Percentiles rank a stretch among this genome's conserved stretches.
These are phyloP conservation scores for Trametes punicea DNA, from an alignment of 768 basidiomycete species.

Conservation along the genomic window DNA sequence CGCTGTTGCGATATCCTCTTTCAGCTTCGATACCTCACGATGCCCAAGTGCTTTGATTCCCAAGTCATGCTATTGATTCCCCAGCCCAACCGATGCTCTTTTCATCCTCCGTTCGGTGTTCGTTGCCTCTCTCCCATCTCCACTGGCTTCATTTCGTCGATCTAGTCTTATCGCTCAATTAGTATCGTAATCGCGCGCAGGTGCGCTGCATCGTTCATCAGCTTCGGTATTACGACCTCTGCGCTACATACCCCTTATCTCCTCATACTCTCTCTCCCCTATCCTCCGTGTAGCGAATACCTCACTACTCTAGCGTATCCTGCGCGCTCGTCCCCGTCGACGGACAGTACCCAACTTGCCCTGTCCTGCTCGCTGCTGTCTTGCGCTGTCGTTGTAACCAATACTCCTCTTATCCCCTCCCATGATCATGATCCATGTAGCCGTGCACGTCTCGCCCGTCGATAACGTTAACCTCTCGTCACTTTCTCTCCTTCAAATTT, in stretches of 20 bases:
- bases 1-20: conserved; percentile 6
- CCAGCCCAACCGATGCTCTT: background rate
- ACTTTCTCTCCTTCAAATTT: background rate
- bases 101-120: background rate
- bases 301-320: conserved; percentile 5
- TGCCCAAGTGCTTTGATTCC: background rate
- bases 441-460: conserved; percentile 16
- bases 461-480: background rate
- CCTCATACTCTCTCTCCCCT: background rate
- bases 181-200: conserved; percentile 17
- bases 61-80: background rate
- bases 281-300: conserved; percentile 10
- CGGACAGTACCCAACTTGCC: conserved; percentile 15
- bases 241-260: background rate
- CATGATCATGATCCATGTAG: conserved; percentile 23
- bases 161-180: conserved; percentile 26
- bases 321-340: background rate
- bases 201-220: conserved; percentile 6
- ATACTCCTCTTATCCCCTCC: background rate
- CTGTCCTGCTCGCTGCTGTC: conserved; percentile 20
- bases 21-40: conserved; percentile 10
- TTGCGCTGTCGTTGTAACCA: conserved; percentile 24
- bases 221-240: background rate
- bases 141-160: background rate
- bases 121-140: background rate